phyloP scores from a whole-genome alignment of 257 asterid genomes.

The Echites panduratus region DNA sequence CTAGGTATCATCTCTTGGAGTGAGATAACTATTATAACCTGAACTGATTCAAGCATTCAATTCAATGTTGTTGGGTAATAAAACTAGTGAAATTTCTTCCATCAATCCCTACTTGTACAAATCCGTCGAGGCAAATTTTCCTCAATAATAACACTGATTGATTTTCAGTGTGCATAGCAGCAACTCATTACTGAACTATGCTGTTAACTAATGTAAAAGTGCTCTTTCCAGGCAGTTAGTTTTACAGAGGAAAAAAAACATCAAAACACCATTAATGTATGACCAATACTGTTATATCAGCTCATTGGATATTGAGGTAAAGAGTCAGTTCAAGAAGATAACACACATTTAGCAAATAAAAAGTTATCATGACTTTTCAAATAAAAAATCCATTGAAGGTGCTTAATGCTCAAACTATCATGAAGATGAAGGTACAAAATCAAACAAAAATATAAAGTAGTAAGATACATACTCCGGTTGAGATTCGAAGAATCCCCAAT shows the following conservation, averaged over 20 bases:
- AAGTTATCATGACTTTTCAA: background rate
- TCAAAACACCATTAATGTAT: background rate
- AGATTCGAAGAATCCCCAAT: constrained; percentile 54
- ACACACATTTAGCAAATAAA: background rate
- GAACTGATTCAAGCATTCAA: background rate
- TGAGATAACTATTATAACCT: background rate
- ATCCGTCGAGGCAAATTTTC: background rate
- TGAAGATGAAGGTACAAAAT: background rate
- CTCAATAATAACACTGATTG: background rate
- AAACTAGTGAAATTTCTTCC: background rate
- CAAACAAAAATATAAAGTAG: background rate
- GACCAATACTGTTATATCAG: background rate
- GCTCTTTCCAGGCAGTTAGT: background rate
- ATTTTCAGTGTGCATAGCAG: background rate
- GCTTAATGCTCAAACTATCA: background rate
- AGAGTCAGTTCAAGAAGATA: background rate
- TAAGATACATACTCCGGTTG: constrained; percentile 39
- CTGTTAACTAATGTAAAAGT: background rate
- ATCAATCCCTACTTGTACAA: background rate
- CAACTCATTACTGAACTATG: background rate
- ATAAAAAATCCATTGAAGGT: background rate
- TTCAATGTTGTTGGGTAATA: background rate
- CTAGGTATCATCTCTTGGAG: background rate
- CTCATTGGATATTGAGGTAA: background rate
- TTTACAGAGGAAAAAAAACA: background rate